Base-by-base conservation (phyloP, 2,329 filamentous ascomycete genomes). In the Drechslerella dactyloides region DNA sequence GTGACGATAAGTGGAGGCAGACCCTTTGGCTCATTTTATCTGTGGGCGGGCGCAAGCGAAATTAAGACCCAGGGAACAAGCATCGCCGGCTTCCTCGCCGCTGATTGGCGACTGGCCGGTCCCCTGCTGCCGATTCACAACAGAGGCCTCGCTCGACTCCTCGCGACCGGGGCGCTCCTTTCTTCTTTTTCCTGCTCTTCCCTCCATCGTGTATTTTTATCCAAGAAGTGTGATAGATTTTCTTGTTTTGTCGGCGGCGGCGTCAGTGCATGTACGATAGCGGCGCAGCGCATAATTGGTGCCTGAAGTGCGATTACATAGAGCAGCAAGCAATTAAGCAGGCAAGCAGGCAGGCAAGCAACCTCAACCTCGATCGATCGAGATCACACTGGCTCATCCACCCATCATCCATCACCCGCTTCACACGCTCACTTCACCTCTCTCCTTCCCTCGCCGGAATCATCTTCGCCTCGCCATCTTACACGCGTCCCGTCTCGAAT, bases 21-120 rank as follows among this genome's bases (percentile, higher is more conserved):
- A n/a, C 48, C 57, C 65, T 64, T 61, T 57, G 55, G 60, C 54
- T 72, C 68, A 65, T 72, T 68, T 64, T 51, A 70, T 70, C 66
- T 35, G 46, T 64, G 60, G 66, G 48, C 68, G 68, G 68, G 68
- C 55, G 60, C 54, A 72, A 72, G 68, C 68, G 68, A 72, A 64
- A 72, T 72, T 64, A 61, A 60, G 37, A 19, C 21, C 24, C 40
- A 46, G 51, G 37, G 63, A 55, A 68, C 63, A 60, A 42, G 63
- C 64, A 50, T 65, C 52, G 50, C 60, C 50, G 19, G 54, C 68
- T 53, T 33, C 8, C 27, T 33, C 35, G 17, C 21, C 13, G 21
- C 37, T 72, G 60, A 72, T 72, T 72, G 68, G 68, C 60, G 52
- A 60, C 19, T n/a, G 17, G 15, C 8, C 21, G 2, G 15, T 53